Evolutionary conservation across 2,329 filamentous ascomycete species (phyloP).

Genomic region (Huntiella moniliformis): DNA sequence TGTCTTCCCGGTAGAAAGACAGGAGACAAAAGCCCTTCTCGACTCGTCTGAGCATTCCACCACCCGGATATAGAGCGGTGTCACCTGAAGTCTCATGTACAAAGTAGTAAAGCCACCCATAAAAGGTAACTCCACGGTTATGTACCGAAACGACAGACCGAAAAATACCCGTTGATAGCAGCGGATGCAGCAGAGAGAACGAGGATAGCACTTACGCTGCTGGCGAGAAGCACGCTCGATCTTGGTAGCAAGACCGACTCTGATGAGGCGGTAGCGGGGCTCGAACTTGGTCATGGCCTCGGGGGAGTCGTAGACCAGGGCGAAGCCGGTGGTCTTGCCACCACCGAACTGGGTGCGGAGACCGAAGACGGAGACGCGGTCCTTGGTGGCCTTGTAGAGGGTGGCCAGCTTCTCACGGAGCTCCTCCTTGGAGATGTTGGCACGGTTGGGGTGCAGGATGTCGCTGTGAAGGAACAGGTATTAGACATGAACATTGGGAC

Average conservation of each 20-base stretch:
- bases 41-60: constrained; percentile 10
- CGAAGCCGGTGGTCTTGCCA: constrained; percentile 98
- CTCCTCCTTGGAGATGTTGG: constrained; percentile 98
- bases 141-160: background rate
- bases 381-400: constrained; percentile 97
- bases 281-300: constrained; percentile 99
- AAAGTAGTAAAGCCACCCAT: background rate
- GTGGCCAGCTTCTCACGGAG: constrained; percentile 85
- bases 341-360: constrained; percentile 98
- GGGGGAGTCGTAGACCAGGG: constrained; percentile 91
- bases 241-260: constrained; percentile 83
- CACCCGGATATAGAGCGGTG: background rate
- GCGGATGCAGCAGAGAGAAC: constrained; percentile 11
- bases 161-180: constrained; percentile 5
- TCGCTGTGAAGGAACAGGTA: constrained; percentile 42
- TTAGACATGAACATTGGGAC: constrained; percentile 11
- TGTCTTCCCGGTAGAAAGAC: constrained; percentile 9
- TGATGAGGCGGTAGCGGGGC: constrained; percentile 90
- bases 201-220: constrained; percentile 61
- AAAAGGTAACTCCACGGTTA: background rate
- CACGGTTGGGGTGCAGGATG: constrained; percentile 94
- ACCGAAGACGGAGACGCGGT: constrained; percentile 94
- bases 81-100: background rate
- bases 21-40: constrained; percentile 11
- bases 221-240: constrained; percentile 95